phyloP scores from a whole-genome alignment of 1,284 basidiomycete genomes.

The Cryptococcus jaspeensis region DNA sequence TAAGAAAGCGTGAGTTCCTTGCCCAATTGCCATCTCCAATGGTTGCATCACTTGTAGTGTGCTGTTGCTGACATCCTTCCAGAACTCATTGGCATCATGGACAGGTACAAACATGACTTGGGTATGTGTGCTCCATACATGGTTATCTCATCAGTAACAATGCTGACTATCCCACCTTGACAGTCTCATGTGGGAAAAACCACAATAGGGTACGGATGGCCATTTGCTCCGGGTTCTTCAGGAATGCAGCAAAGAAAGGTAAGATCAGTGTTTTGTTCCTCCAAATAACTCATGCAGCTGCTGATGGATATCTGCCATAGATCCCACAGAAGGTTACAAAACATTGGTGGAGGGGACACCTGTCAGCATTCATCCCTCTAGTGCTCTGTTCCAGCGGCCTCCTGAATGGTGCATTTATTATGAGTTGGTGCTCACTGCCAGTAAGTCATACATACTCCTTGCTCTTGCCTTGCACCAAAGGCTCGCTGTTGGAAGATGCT shows the following conservation, averaged over 20 bases:
- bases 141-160: neutral
- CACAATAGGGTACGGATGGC: slow-evolving; percentile 92
- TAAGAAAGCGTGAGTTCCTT: slow-evolving; percentile 67
- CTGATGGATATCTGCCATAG: slow-evolving; percentile 18
- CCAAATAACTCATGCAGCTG: neutral
- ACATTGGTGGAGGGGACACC: slow-evolving; percentile 96
- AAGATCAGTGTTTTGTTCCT: slow-evolving; percentile 8
- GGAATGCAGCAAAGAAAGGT: slow-evolving; percentile 94
- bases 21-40: neutral
- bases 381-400: slow-evolving; percentile 92
- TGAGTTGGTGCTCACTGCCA: slow-evolving; percentile 70
- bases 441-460: slow-evolving; percentile 45
- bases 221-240: slow-evolving; percentile 95
- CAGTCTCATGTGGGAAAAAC: slow-evolving; percentile 68
- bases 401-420: slow-evolving; percentile 77
- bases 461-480: neutral
- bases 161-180: slow-evolving; percentile 2
- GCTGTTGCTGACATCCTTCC: slow-evolving; percentile 6
- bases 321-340: slow-evolving; percentile 75
- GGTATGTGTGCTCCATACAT: slow-evolving; percentile 15
- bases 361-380: slow-evolving; percentile 96
- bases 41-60: neutral
- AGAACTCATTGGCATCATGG: slow-evolving; percentile 95
- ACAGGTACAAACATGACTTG: slow-evolving; percentile 96
- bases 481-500: slow-evolving; percentile 3